A percentile compares a stretch with the other conserved stretches of the same genome.
Conservation (phyloP, 2,329 filamentous ascomycete species). For the Aspergillaceae sp. region DNA sequence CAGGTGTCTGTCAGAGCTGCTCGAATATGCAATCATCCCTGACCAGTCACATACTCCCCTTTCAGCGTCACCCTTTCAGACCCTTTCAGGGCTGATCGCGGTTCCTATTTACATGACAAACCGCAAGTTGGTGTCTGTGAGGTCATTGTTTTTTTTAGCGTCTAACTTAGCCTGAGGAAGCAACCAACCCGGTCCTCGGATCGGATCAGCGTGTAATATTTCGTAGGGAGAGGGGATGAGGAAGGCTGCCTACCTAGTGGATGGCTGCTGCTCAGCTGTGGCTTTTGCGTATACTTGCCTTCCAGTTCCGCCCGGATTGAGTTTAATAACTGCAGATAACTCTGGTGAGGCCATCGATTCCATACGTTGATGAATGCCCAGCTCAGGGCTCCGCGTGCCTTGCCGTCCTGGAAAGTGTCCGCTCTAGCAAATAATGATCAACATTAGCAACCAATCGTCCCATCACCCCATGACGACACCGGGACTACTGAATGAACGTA, state of each 20-base stretch:
- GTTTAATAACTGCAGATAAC: constrained; percentile 88
- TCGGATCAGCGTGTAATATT: no score
- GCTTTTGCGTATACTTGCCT: constrained; percentile 86
- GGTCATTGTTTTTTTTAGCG: constrained; percentile 3
- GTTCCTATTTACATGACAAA: constrained; percentile 52
- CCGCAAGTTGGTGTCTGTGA: constrained; percentile 53
- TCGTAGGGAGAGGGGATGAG: background rate
- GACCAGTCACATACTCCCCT: no score
- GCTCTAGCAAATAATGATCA: constrained; percentile 46
- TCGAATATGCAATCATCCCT: no score
- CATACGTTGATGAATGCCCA: constrained; percentile 89
- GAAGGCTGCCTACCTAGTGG: constrained; percentile 64
- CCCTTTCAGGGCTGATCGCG: no score
- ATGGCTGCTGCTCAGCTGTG: constrained; percentile 92
- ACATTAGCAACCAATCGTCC: no score
- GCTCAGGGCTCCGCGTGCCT: constrained; percentile 94
- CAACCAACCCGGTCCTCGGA: no score
- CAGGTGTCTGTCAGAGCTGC: no score
- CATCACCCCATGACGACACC: constrained; percentile 6
- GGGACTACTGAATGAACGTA: constrained; percentile 4
- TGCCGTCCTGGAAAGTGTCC: constrained; percentile 77
- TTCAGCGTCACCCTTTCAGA: no score
- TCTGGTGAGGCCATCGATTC: constrained; percentile 85
- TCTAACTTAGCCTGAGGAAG: no score
- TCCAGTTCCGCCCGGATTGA: constrained; percentile 82